phyloP scores from a whole-genome alignment of 805 yeast genomes.

The Kazachstania bromeliacearum region DNA sequence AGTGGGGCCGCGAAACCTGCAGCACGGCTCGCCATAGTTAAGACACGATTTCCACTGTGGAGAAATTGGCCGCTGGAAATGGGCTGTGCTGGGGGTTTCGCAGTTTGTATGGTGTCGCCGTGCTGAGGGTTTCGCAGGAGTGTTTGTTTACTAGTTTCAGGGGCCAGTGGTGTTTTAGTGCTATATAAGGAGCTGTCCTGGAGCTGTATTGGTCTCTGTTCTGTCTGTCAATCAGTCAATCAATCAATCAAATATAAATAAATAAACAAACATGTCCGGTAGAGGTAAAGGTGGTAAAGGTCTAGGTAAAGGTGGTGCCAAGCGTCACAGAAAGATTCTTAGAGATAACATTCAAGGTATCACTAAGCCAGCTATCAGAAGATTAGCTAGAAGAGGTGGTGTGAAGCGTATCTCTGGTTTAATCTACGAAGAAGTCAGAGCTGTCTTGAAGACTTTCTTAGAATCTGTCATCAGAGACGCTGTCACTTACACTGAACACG shows the following conservation, averaged over 20 bases:
- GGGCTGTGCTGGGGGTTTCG: background rate
- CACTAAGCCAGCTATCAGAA: slow-evolving; percentile 99
- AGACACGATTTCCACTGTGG: background rate
- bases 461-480: slow-evolving; percentile 98
- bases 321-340: slow-evolving; percentile 98
- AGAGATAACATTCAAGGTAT: slow-evolving; percentile 99
- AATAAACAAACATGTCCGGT: slow-evolving; percentile 63
- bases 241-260: slow-evolving; percentile 8
- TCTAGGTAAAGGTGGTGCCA: slow-evolving; percentile 99
- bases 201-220: background rate
- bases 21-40: background rate
- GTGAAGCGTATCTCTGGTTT: slow-evolving; percentile 99
- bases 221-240: background rate
- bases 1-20: background rate
- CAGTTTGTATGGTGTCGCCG: background rate
- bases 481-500: slow-evolving; percentile 99
- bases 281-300: slow-evolving; percentile 99
- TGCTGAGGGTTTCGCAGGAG: background rate
- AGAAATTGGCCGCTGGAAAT: background rate
- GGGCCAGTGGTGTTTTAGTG: background rate
- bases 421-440: slow-evolving; percentile 98
- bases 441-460: slow-evolving; percentile 88
- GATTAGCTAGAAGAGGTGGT: slow-evolving; percentile 99
- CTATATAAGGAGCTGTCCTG: background rate
- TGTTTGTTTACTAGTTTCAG: background rate